These are phyloP conservation scores for Neurospora sp. DNA, from an alignment of 495 filamentous ascomycete genomes.

Conservation along the genomic window DNA sequence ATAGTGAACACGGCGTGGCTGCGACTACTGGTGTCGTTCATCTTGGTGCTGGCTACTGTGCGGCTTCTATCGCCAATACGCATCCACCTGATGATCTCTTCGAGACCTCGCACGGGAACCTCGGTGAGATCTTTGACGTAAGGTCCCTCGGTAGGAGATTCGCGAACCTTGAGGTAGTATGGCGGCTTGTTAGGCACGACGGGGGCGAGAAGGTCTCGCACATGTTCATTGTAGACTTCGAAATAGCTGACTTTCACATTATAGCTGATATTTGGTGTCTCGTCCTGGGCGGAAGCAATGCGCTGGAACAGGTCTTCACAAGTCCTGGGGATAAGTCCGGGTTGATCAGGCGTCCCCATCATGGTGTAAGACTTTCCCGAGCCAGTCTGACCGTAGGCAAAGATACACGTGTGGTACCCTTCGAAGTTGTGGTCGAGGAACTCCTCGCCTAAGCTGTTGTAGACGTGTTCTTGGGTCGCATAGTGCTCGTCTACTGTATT, in stretches of 20 bases:
- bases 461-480: conserved; percentile 75
- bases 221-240: conserved; percentile 99
- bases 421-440: conserved; percentile 99
- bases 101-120: conserved; percentile 69
- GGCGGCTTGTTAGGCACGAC: conserved; percentile 57
- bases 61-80: conserved; percentile 77
- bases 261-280: conserved; percentile 81
- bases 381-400: conserved; percentile 96
- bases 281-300: conserved; percentile 66
- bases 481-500: conserved; percentile 52
- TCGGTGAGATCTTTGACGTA: conserved; percentile 96
- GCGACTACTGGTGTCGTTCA: conserved; percentile 95
- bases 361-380: conserved; percentile 98
- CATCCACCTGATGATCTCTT: conserved; percentile 85
- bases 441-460: conserved; percentile 88
- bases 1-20: conserved; percentile 98
- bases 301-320: conserved; percentile 94
- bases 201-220: conserved; percentile 84
- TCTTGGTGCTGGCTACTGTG: conserved; percentile 93
- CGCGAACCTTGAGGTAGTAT: conserved; percentile 93
- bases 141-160: conserved; percentile 90
- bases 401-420: conserved; percentile 98
- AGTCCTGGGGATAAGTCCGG: conserved; percentile 91
- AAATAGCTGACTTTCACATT: conserved; percentile 97
- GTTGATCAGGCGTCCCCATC: conserved; percentile 85